Evolutionary conservation across 2,329 filamentous ascomycete species (phyloP).

Genomic region (Aspergillus clavatus): DNA sequence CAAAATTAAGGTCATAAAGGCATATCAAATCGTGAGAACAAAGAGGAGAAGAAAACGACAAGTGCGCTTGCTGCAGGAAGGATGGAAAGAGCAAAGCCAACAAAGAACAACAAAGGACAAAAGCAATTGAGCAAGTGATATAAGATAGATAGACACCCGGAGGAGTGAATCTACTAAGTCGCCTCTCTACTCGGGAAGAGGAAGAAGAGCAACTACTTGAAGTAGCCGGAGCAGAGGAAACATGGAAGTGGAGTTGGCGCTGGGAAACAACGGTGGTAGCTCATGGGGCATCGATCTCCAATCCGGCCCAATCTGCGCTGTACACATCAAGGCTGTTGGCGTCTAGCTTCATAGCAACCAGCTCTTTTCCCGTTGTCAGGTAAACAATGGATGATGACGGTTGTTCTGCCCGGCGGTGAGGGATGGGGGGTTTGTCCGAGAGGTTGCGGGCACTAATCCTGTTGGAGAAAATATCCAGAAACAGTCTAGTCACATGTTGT

Average conservation of each 20-base stretch:
- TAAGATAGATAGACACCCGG: background rate
- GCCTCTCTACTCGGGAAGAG: constrained; percentile 4
- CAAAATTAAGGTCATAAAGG: constrained; percentile 31
- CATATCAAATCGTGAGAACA: constrained; percentile 31
- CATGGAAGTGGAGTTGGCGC: constrained; percentile 23
- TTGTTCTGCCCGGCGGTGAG: constrained; percentile 17
- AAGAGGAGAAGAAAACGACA: constrained; percentile 9
- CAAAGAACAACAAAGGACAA: constrained; percentile 9
- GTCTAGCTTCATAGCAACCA: constrained; percentile 29
- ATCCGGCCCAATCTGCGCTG: constrained; percentile 25
- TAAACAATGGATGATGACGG: constrained; percentile 26
- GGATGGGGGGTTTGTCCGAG: constrained; percentile 16
- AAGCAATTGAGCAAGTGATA: constrained; percentile 6
- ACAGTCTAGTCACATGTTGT: constrained; percentile 20
- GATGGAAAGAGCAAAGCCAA: constrained; percentile 6
- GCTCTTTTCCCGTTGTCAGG: constrained; percentile 25
- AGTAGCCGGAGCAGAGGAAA: constrained; percentile 13
- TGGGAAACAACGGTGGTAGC: constrained; percentile 20
- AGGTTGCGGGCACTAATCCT: constrained; percentile 8
- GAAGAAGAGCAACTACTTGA: constrained; percentile 15
- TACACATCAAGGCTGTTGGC: constrained; percentile 27
- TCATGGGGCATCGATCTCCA: constrained; percentile 23
- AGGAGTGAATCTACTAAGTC: constrained; percentile 1
- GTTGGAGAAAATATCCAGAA: constrained; percentile 29
- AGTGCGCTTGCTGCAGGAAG: constrained; percentile 17